Evolutionary conservation across 2,329 filamentous ascomycete genomes (phyloP), one percentile per base, ranked within the genome.

Genomic region (Teratosphaeria gauchensis): DNA sequence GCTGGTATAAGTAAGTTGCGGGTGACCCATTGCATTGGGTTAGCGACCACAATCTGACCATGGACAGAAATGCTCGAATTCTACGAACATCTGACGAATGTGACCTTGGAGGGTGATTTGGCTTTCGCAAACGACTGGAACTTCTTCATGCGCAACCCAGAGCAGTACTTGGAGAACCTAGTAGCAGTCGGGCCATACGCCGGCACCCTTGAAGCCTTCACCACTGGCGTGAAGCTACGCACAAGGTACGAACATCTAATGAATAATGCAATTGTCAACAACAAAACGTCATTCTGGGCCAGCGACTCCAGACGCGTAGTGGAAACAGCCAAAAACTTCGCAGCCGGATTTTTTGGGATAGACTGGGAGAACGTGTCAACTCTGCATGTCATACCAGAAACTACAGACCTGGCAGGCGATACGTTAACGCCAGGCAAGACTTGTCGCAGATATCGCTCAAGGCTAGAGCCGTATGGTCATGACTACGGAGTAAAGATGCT

Each of bases 101-200:
- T 75, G 16, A 67, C 65, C 0, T 70, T 83, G 35, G 74, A 75
- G 19, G 81, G 79, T n/a, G 73, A 75, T n/a, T 66, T 85, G 7
- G 71, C 74, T 1, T 84, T 84, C 65, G 69, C 82, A 60, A 80
- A 82, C 55, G 60, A 76, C 48, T 84, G 80, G 80, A 70, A 76
- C 38, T 82, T 83, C 62, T 80, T 84, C 63, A 80, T 79, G 60
- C 65, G 56, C 64, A 67, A 73, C 33, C 76, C 78, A 0, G 65
- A 71, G 4, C 60, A 67, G 7, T 69, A 78, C 55, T 79, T 84
- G 58, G 80, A 81, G 52, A 78, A 83, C 59, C 71, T 84, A 30
- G 83, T 82, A 4, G 73, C 68, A 6, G 82, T 78, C 7, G 81
- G 82, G 0, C 81, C 81, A 0, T 82, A 82, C 64, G 78, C 82